Conservation (phyloP, 352 stramenopile species). For the Pythium aristosporum region DNA sequence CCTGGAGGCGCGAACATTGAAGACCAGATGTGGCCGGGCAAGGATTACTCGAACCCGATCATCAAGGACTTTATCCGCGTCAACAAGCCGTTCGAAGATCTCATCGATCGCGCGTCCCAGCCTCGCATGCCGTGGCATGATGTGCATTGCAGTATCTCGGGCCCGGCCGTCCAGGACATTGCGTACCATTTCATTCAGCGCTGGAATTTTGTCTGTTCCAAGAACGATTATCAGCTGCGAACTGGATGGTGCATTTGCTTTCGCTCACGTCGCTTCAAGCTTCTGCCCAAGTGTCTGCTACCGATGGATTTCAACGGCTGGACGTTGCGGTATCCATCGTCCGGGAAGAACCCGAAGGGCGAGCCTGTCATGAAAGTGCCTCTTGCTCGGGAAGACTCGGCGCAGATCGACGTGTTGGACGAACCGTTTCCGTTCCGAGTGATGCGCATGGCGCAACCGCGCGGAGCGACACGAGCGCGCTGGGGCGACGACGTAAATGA, state of each 20-base stretch:
- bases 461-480: constrained; percentile 8
- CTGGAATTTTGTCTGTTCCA: constrained; percentile 90
- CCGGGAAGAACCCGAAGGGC: constrained; percentile 38
- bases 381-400: constrained; percentile 39
- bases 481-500: constrained; percentile 15
- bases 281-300: constrained; percentile 79
- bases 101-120: constrained; percentile 74
- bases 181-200: constrained; percentile 90
- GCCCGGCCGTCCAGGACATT: constrained; percentile 80
- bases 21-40: constrained; percentile 72
- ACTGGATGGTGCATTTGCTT: constrained; percentile 88
- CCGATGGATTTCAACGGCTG: constrained; percentile 88
- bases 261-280: constrained; percentile 79
- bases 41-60: constrained; percentile 89
- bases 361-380: constrained; percentile 42
- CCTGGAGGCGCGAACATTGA: constrained; percentile 46
- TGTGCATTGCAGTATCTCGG: constrained; percentile 82
- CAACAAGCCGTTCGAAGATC: constrained; percentile 80
- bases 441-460: constrained; percentile 40
- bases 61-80: constrained; percentile 89
- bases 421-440: constrained; percentile 51
- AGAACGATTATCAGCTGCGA: constrained; percentile 85
- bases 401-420: constrained; percentile 41
- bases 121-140: constrained; percentile 91
- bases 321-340: constrained; percentile 72